Evolutionary conservation across 1,284 basidiomycete species (phyloP).

Genomic region (Malassezia equina): DNA sequence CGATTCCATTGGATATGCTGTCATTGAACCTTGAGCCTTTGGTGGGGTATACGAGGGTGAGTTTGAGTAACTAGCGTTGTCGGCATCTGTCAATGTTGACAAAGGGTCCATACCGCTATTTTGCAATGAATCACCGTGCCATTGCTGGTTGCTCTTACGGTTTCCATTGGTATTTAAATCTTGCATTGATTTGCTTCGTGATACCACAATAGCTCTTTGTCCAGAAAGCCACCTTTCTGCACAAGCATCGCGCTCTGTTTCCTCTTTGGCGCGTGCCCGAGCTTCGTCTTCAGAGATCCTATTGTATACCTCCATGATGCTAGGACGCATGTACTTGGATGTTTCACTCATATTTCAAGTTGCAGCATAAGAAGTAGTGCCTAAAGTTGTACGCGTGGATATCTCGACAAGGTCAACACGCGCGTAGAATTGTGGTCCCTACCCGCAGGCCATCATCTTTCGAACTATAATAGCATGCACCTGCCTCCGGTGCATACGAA

Average conservation of each 20-base stretch:
- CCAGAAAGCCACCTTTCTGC: conserved; percentile 2
- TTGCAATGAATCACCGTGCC: neutral
- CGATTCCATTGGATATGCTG: conserved; percentile 2
- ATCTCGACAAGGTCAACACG: neutral
- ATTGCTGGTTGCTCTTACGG: neutral
- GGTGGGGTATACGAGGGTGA: conserved; percentile 8
- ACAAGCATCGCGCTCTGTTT: neutral
- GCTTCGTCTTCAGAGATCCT: conserved; percentile 4
- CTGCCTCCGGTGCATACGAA: no score
- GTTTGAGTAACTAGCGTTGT: neutral
- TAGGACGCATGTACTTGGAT: conserved; percentile 1
- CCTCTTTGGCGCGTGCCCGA: neutral
- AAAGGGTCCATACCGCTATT: neutral
- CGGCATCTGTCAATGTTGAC: neutral
- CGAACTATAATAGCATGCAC: no score
- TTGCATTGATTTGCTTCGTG: neutral
- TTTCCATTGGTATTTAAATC: neutral
- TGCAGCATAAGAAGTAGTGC: neutral
- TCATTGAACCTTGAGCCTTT: neutral
- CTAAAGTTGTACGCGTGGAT: neutral
- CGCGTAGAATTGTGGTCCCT: no score
- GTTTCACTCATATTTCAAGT: neutral
- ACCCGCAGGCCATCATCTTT: no score
- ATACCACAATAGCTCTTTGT: neutral
- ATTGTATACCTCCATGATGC: conserved; percentile 8